Evolutionary conservation across 495 filamentous ascomycete genomes (phyloP).

Genomic region (Neurospora hispaniola): DNA sequence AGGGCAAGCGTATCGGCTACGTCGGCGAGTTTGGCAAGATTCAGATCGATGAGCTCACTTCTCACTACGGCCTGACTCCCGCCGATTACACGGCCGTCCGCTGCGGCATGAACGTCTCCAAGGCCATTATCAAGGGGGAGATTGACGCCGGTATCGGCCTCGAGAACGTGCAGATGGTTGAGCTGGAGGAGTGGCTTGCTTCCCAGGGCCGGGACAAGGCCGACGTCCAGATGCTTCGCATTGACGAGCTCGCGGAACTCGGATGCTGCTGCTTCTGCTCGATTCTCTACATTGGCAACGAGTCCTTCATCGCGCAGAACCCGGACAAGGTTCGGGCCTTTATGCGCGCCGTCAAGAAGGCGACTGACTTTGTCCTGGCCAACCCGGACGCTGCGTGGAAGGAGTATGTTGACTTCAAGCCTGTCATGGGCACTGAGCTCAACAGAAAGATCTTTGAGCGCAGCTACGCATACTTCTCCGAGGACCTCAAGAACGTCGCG

Average conservation of each 20-base stretch:
- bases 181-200: conserved; percentile 58
- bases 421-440: conserved; percentile 51
- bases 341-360: conserved; percentile 56
- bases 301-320: conserved; percentile 50
- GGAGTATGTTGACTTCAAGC: conserved; percentile 58
- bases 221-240: conserved; percentile 62
- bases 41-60: conserved; percentile 64
- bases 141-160: conserved; percentile 63
- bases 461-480: conserved; percentile 59
- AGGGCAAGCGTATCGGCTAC: conserved; percentile 63
- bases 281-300: conserved; percentile 59
- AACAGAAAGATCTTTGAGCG: conserved; percentile 66
- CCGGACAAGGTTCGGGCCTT: conserved; percentile 49
- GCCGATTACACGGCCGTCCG: conserved; percentile 60
- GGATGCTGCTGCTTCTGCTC: conserved; percentile 70
- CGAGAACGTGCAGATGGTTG: conserved; percentile 66
- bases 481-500: conserved; percentile 57
- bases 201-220: conserved; percentile 45
- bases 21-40: conserved; percentile 70
- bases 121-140: conserved; percentile 50
- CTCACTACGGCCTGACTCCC: conserved; percentile 59
- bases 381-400: conserved; percentile 46
- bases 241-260: conserved; percentile 60
- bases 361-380: conserved; percentile 54
- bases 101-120: conserved; percentile 36